These are phyloP conservation scores for Elsinoe ampelina DNA, from an alignment of 2,329 filamentous ascomycete species.

Conservation along the genomic window DNA sequence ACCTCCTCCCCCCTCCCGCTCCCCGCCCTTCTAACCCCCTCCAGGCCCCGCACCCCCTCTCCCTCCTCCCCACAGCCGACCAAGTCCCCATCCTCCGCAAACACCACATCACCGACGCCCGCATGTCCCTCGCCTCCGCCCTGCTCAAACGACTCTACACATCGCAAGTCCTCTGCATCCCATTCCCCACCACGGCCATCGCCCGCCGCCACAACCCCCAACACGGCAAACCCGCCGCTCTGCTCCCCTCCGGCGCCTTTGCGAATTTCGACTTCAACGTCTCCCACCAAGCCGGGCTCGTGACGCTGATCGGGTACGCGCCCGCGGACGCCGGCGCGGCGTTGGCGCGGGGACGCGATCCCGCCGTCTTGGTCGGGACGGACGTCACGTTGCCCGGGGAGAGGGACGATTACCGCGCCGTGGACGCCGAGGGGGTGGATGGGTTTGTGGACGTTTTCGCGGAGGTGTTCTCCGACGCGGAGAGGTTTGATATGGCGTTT, in stretches of 20 bases:
- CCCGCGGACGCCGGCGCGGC: constrained; percentile 16
- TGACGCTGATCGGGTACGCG: constrained; percentile 52
- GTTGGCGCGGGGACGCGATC: constrained; percentile 8
- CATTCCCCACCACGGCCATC: constrained; percentile 52
- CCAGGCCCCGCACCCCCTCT: constrained; percentile 36
- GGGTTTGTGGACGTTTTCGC: constrained; percentile 62
- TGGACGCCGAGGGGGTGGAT: constrained; percentile 54
- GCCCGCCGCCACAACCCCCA: constrained; percentile 44
- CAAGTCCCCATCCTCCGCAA: constrained; percentile 46
- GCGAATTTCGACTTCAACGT: constrained; percentile 60
- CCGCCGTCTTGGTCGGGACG: constrained; percentile 50
- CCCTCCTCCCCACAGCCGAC: constrained; percentile 43
- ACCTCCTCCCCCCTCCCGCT: constrained; percentile 14
- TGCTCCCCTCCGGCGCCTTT: constrained; percentile 33
- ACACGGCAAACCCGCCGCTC: constrained; percentile 43
- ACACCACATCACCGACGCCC: constrained; percentile 50
- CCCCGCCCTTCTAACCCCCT: not conserved
- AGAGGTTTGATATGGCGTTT: constrained; percentile 55
- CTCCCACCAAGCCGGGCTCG: constrained; percentile 67
- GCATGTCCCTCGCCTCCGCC: constrained; percentile 62
- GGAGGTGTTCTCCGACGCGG: constrained; percentile 57
- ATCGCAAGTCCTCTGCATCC: constrained; percentile 46
- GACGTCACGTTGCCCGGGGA: constrained; percentile 71
- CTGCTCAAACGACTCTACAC: constrained; percentile 66
- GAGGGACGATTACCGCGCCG: constrained; percentile 51